Evolutionary conservation across 2,329 filamentous ascomycete species (phyloP).

Genomic region (Xylariaceae sp.): DNA sequence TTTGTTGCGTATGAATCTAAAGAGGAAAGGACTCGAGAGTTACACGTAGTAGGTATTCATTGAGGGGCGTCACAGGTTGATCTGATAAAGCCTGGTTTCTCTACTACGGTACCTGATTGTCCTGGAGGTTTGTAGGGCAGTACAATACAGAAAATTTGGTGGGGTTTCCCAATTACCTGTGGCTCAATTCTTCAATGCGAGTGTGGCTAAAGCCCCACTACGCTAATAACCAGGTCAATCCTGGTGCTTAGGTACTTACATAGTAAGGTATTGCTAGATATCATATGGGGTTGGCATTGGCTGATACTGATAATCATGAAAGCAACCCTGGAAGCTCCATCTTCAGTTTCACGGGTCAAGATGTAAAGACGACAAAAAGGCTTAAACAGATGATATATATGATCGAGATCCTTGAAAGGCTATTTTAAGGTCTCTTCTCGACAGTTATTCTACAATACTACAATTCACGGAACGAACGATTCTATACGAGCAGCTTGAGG

Average conservation of each 20-base stretch:
- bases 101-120: too few relatives aligned
- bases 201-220: too few relatives aligned
- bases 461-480: background rate
- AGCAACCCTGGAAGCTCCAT: too few relatives aligned
- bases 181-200: constrained; percentile 5
- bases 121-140: background rate
- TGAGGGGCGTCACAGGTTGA: background rate
- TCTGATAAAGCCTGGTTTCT: background rate
- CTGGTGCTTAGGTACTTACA: background rate
- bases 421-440: too few relatives aligned
- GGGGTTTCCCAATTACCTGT: constrained; percentile 28
- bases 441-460: background rate
- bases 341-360: too few relatives aligned
- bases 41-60: background rate
- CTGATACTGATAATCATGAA: too few relatives aligned
- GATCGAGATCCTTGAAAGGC: too few relatives aligned
- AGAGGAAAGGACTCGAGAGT: background rate
- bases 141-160: constrained; percentile 36
- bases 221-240: too few relatives aligned
- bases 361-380: too few relatives aligned
- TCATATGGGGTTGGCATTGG: too few relatives aligned
- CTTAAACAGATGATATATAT: too few relatives aligned
- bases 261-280: too few relatives aligned
- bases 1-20: background rate
- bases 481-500: constrained; percentile 5